Evolutionary conservation across 495 filamentous ascomycete genomes (phyloP).

Genomic region (Aspergillus bertholletiae): DNA sequence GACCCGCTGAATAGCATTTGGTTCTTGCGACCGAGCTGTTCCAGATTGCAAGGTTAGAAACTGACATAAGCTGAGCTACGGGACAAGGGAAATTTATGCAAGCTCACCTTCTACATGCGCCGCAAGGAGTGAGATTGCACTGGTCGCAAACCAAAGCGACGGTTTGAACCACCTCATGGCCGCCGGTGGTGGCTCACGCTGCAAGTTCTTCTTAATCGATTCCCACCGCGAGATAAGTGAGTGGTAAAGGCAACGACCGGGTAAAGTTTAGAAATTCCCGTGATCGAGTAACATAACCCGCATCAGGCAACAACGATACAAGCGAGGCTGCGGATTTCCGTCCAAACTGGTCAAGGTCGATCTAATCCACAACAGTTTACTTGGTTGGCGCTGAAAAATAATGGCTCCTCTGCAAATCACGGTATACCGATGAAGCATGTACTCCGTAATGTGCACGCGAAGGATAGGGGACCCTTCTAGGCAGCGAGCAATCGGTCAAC

Average conservation of each 20-base stretch:
- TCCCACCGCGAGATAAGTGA: not conserved
- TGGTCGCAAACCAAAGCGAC: constrained; percentile 17
- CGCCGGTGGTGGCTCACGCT: constrained; percentile 1
- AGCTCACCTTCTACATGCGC: constrained; percentile 13
- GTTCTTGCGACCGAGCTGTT: constrained; percentile 66
- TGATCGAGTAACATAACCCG: not conserved
- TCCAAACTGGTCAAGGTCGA: not conserved
- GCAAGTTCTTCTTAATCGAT: constrained; percentile 1
- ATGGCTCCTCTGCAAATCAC: not conserved
- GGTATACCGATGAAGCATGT: too few species aligned
- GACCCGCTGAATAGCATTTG: constrained; percentile 73
- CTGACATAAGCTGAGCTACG: not conserved
- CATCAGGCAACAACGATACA: not conserved
- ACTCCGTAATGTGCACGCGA: not conserved
- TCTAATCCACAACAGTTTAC: too few species aligned
- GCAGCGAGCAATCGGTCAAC: not conserved
- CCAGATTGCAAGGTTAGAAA: constrained; percentile 4
- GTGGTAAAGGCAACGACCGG: not conserved
- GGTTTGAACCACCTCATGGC: constrained; percentile 18
- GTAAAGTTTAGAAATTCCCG: not conserved
- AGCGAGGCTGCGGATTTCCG: not conserved
- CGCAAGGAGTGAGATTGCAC: constrained; percentile 17
- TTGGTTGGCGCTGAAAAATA: not conserved
- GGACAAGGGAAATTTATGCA: not conserved
- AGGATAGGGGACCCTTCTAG: not conserved